phyloP scores from a whole-genome alignment of 2,329 filamentous ascomycete genomes.

The Graphiopsis chlorocephala region DNA sequence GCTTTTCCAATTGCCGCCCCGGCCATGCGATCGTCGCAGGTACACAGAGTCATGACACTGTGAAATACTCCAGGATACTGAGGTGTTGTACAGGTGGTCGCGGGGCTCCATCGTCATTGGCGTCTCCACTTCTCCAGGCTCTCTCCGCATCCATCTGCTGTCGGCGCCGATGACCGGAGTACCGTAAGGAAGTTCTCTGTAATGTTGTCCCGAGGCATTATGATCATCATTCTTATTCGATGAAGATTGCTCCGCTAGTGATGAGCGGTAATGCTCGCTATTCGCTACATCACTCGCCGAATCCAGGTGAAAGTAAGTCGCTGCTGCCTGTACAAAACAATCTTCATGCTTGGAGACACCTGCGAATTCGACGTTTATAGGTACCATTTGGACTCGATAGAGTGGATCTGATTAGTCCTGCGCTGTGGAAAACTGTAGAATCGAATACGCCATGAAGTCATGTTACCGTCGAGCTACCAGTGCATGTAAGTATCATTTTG shows the following conservation, averaged over 20 bases:
- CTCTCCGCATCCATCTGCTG: background rate
- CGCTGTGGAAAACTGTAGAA: background rate
- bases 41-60: background rate
- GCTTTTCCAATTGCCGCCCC: background rate
- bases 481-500: background rate
- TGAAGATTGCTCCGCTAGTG: no score
- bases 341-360: background rate
- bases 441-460: background rate
- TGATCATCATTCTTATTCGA: background rate
- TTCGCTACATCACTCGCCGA: background rate
- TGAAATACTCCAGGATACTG: background rate
- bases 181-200: background rate
- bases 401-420: background rate
- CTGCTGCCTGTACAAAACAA: background rate
- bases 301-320: background rate
- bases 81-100: background rate
- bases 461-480: background rate
- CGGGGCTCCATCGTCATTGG: background rate
- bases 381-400: background rate
- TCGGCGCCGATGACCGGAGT: slow-evolving; percentile 8
- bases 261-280: background rate
- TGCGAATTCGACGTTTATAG: background rate
- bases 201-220: background rate
- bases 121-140: slow-evolving; percentile 7
- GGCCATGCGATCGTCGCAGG: background rate